Conservation (phyloP, 208 protist genomes). For the Crithidia bombi region DNA sequence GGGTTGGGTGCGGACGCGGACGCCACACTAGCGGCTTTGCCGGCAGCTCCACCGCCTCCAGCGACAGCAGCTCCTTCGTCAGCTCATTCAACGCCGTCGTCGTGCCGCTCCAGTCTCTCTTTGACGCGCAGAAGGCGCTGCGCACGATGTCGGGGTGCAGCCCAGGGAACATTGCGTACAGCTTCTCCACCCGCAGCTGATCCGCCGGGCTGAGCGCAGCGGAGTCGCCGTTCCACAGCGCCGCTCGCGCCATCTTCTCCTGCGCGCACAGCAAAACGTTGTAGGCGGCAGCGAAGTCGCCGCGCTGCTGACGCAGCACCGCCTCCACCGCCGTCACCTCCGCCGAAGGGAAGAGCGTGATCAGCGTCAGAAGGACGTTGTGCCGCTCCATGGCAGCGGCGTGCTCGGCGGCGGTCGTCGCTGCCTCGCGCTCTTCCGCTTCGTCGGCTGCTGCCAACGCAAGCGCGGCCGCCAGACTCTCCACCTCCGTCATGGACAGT, state of each 20-base stretch:
- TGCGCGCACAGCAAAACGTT: slow-evolving; percentile 58
- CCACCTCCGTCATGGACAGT: slow-evolving; percentile 1
- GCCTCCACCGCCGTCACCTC: slow-evolving; percentile 57
- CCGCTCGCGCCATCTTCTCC: slow-evolving; percentile 44
- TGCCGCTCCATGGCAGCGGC: slow-evolving; percentile 24
- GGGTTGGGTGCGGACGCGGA: neutral
- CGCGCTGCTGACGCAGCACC: slow-evolving; percentile 43
- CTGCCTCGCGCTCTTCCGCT: slow-evolving; percentile 34
- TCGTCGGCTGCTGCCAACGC: slow-evolving; percentile 55
- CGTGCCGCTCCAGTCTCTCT: slow-evolving; percentile 38
- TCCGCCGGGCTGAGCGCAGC: slow-evolving; percentile 47
- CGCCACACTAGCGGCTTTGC: slow-evolving; percentile 24
- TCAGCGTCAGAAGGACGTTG: slow-evolving; percentile 70
- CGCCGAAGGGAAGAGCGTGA: slow-evolving; percentile 63
- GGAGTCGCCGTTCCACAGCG: slow-evolving; percentile 43
- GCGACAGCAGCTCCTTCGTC: slow-evolving; percentile 43
- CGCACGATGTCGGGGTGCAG: slow-evolving; percentile 56
- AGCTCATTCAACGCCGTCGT: slow-evolving; percentile 59
- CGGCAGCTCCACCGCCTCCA: slow-evolving; percentile 32
- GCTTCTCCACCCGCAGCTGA: slow-evolving; percentile 46
- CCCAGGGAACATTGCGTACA: slow-evolving; percentile 61
- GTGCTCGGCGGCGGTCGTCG: slow-evolving; percentile 16
- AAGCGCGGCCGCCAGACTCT: slow-evolving; percentile 43
- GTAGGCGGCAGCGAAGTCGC: slow-evolving; percentile 69
- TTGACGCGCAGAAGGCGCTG: slow-evolving; percentile 45